Conservation (phyloP, 1,284 basidiomycete species). For the Microbotryomycetes sp. region DNA sequence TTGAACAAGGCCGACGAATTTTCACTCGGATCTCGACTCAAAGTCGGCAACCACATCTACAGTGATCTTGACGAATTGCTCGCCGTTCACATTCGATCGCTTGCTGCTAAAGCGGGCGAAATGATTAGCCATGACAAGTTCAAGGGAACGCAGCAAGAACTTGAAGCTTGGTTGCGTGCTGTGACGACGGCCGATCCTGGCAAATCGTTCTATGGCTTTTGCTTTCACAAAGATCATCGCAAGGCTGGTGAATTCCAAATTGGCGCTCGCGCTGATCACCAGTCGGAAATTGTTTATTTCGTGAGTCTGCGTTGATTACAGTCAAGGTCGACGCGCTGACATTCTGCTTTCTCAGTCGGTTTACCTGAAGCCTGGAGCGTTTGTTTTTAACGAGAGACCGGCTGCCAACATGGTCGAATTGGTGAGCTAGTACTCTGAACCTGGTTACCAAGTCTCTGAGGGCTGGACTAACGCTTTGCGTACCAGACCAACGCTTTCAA, state of each 20-base stretch:
- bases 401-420: background rate
- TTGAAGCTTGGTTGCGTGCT: conserved; percentile 58
- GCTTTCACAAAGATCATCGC: conserved; percentile 64
- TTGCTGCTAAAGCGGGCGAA: conserved; percentile 88
- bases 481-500: background rate
- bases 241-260: conserved; percentile 89
- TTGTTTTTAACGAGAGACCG: background rate
- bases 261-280: conserved; percentile 83
- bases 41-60: conserved; percentile 51
- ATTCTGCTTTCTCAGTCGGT: background rate
- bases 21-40: conserved; percentile 34
- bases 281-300: conserved; percentile 54
- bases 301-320: background rate
- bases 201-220: conserved; percentile 93
- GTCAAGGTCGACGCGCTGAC: background rate
- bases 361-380: background rate
- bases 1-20: conserved; percentile 60
- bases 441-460: no score
- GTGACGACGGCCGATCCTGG: conserved; percentile 80
- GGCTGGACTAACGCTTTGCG: no score
- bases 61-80: conserved; percentile 96
- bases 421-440: no score
- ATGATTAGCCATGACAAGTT: conserved; percentile 95
- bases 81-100: conserved; percentile 93
- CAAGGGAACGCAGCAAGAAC: conserved; percentile 77